These are phyloP conservation scores for Theobroma grandiflorum DNA, from an alignment of 441 rosid genomes.

Conservation along the genomic window DNA sequence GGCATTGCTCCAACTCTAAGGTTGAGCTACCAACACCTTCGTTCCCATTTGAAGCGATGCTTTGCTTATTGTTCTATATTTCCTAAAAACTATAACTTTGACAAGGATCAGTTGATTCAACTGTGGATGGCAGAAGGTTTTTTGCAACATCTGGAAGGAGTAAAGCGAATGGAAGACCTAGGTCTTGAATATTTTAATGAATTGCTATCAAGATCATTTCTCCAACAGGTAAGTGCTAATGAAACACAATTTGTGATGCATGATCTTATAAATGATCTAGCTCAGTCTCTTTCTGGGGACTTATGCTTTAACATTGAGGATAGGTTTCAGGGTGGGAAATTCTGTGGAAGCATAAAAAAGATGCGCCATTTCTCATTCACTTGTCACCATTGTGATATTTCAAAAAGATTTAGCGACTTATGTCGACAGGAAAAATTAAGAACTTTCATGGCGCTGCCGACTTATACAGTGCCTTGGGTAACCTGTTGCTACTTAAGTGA, in stretches of 20 bases:
- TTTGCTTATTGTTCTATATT: conserved; percentile 26
- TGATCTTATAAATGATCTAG: conserved; percentile 24
- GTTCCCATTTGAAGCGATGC: conserved; percentile 27
- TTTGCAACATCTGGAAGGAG: conserved; percentile 10
- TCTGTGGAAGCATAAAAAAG: background rate
- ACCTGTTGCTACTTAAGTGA: conserved; percentile 19
- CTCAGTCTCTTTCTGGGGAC: conserved; percentile 10
- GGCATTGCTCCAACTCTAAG: conserved; percentile 28
- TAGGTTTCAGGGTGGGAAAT: no score
- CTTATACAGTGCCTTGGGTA: background rate
- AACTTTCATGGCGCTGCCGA: conserved; percentile 27
- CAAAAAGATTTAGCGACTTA: conserved; percentile 21
- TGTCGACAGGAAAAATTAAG: conserved; percentile 10
- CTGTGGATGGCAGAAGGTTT: conserved; percentile 31
- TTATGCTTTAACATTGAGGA: background rate
- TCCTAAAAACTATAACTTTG: conserved; percentile 21
- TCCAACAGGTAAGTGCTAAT: conserved; percentile 19
- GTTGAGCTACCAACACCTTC: conserved; percentile 34
- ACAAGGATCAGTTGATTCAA: conserved; percentile 17
- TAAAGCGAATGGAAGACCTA: conserved; percentile 13
- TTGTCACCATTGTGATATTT: conserved; percentile 6
- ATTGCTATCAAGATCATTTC: conserved; percentile 17
- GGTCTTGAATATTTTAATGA: conserved; percentile 19
- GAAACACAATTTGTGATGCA: conserved; percentile 18
- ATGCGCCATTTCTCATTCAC: conserved; percentile 25